A percentile compares a stretch with the other conserved stretches of the same genome.
phyloP scores from a whole-genome alignment of 108 stramenopile genomes.

The Schizochytrium sp. region DNA sequence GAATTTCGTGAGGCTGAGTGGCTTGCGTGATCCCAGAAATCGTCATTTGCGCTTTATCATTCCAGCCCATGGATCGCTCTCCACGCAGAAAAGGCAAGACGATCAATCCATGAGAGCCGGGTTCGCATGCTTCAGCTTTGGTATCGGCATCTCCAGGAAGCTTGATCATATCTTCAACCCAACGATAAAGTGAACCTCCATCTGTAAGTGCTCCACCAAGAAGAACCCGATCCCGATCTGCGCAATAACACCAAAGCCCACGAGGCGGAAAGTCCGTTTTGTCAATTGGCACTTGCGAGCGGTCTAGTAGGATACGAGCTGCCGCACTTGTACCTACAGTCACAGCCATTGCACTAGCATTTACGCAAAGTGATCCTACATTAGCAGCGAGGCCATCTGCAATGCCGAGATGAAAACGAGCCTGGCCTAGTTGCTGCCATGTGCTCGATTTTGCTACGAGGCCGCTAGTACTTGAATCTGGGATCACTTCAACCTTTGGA shows the following conservation, averaged over 20 bases:
- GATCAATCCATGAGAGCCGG: conserved; percentile 8
- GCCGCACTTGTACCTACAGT: conserved; percentile 56
- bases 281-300: neutral
- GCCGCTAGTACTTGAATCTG: too few relatives aligned
- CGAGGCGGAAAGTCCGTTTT: conserved; percentile 26
- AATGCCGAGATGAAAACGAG: conserved; percentile 25
- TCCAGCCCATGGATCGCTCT: conserved; percentile 55
- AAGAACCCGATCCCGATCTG: neutral
- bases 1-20: neutral
- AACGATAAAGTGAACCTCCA: conserved; percentile 24
- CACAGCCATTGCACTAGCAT: conserved; percentile 6
- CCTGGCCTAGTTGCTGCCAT: neutral
- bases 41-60: conserved; percentile 23
- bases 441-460: neutral
- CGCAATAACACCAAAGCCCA: conserved; percentile 52
- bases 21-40: conserved; percentile 10
- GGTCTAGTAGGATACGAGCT: neutral
- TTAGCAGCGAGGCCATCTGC: conserved; percentile 39
- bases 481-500: neutral
- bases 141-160: neutral
- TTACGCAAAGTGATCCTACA: conserved; percentile 49
- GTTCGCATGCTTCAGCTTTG: neutral
- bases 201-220: conserved; percentile 44
- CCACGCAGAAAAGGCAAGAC: conserved; percentile 47
- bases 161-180: neutral